phyloP scores from a whole-genome alignment of 1,284 basidiomycete genomes.

The Abortiporus biennis region DNA sequence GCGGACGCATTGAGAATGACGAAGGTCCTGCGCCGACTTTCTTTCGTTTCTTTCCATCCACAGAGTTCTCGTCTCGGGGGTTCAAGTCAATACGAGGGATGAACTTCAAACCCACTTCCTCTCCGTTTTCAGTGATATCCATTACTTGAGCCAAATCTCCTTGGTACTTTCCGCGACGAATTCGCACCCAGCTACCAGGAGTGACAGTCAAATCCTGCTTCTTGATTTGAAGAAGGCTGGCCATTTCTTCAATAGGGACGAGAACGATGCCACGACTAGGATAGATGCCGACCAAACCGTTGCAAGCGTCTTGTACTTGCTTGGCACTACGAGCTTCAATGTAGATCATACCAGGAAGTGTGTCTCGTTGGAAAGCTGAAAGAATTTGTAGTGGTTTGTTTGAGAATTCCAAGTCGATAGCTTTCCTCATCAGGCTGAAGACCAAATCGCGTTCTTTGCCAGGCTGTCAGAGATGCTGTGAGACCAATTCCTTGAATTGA shows the following conservation, averaged over 20 bases:
- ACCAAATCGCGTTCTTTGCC: slow-evolving; percentile 92
- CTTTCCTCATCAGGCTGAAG: slow-evolving; percentile 92
- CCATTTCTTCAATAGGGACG: slow-evolving; percentile 98
- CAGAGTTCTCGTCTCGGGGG: slow-evolving; percentile 70
- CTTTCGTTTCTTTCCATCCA: slow-evolving; percentile 71
- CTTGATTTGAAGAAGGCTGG: slow-evolving; percentile 92
- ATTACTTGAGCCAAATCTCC: slow-evolving; percentile 95
- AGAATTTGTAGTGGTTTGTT: slow-evolving; percentile 79
- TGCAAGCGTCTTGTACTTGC: slow-evolving; percentile 81
- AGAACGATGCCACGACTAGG: slow-evolving; percentile 75
- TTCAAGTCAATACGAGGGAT: slow-evolving; percentile 96
- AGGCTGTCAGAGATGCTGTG: slow-evolving; percentile 41
- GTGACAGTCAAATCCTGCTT: slow-evolving; percentile 86
- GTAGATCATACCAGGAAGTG: slow-evolving; percentile 92
- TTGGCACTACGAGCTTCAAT: slow-evolving; percentile 89
- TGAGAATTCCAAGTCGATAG: slow-evolving; percentile 73
- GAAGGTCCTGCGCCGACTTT: slow-evolving; percentile 46
- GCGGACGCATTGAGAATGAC: slow-evolving; percentile 63
- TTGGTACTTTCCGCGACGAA: slow-evolving; percentile 90
- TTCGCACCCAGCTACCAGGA: slow-evolving; percentile 91
- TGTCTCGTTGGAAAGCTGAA: slow-evolving; percentile 94
- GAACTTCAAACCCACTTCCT: slow-evolving; percentile 91
- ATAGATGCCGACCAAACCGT: slow-evolving; percentile 92
- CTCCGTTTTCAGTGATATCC: slow-evolving; percentile 90
- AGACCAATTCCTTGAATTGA: slow-evolving; percentile 5